phyloP scores from a whole-genome alignment of 257 asterid species.

The Parsonsia alboflavescens region DNA sequence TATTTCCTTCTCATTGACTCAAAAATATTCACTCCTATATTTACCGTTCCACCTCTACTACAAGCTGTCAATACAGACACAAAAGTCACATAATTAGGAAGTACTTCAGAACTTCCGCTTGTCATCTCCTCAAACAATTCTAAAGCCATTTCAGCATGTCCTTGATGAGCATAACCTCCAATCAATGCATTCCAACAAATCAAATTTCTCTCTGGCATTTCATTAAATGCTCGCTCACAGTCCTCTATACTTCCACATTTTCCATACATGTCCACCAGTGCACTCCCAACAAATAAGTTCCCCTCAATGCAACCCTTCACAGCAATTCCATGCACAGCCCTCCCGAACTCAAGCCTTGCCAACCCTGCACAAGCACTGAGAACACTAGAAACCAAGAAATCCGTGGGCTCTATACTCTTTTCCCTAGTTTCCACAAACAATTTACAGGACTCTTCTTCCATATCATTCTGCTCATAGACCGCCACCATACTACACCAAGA shows the following conservation, averaged over 20 bases:
- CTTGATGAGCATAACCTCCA: conserved; percentile 86
- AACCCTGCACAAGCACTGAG: conserved; percentile 82
- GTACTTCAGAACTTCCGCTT: conserved; percentile 15
- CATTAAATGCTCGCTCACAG: conserved; percentile 51
- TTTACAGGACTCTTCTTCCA: conserved; percentile 60
- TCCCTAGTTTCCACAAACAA: conserved; percentile 47
- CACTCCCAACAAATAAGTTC: conserved; percentile 74
- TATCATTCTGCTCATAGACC: conserved; percentile 63
- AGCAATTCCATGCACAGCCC: conserved; percentile 62
- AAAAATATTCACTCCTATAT: conserved; percentile 58
- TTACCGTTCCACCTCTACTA: conserved; percentile 80
- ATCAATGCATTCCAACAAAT: conserved; percentile 78
- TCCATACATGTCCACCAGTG: conserved; percentile 87
- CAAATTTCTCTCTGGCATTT: conserved; percentile 54
- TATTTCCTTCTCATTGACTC: conserved; percentile 50
- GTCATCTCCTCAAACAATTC: conserved; percentile 53
- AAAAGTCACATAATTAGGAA: conserved; percentile 72
- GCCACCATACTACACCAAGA: conserved; percentile 91
- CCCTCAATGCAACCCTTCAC: conserved; percentile 66
- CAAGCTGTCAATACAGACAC: conserved; percentile 79
- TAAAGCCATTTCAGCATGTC: conserved; percentile 62
- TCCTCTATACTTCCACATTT: conserved; percentile 75
- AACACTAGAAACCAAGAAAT: conserved; percentile 70
- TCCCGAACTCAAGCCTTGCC: conserved; percentile 75
- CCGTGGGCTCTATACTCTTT: conserved; percentile 47